phyloP scores from a whole-genome alignment of 495 filamentous ascomycete species.

The Chaetomium cochliodes region DNA sequence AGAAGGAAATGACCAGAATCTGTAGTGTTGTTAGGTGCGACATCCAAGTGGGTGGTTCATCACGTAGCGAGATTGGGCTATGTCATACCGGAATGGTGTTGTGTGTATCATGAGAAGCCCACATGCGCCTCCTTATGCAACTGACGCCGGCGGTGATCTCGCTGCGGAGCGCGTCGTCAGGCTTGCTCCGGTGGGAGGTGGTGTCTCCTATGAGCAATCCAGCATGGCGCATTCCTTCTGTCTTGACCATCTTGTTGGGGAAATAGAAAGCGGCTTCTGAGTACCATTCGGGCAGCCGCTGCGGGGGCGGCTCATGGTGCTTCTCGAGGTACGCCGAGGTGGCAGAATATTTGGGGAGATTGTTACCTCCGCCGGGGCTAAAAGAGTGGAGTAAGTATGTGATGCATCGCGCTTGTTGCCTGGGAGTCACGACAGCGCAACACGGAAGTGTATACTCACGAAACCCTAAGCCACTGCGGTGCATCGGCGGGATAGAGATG shows the following conservation, averaged over 20 bases:
- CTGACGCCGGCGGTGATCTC: not conserved
- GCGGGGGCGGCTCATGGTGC: not conserved
- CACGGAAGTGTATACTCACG: not conserved
- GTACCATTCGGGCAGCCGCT: not conserved
- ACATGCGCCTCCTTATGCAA: not conserved
- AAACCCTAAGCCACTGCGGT: not conserved
- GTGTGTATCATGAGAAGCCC: not conserved
- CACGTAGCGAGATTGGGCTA: not conserved
- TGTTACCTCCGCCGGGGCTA: not conserved
- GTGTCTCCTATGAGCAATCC: not conserved
- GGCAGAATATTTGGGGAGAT: not conserved
- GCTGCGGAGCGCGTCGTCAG: conserved; percentile 1
- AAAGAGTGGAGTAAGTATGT: not conserved
- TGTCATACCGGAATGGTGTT: not conserved
- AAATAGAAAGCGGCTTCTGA: not conserved
- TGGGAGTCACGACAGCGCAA: not conserved
- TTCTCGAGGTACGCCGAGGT: not conserved
- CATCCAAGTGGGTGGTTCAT: not conserved
- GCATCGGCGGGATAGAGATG: not conserved
- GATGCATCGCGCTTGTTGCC: not conserved
- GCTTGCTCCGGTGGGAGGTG: not conserved
- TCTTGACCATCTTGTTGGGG: not conserved
- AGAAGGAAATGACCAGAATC: not conserved
- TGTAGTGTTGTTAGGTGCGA: not conserved
- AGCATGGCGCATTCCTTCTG: not conserved